phyloP scores from a whole-genome alignment of 2,329 filamentous ascomycete species.

The Botrytis tulipae region DNA sequence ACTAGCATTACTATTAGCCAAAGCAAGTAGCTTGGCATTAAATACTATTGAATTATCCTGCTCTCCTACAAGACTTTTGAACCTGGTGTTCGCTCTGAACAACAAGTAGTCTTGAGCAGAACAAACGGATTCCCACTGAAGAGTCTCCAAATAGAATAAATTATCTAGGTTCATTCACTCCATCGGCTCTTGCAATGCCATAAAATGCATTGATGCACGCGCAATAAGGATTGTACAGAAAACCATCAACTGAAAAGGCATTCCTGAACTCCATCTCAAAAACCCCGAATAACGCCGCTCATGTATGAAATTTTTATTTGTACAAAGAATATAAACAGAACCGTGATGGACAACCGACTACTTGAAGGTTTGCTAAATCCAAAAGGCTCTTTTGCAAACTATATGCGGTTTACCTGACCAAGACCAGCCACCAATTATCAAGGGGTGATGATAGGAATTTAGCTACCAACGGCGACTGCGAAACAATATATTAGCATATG shows the following conservation, averaged over 20 bases:
- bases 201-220: conserved; percentile 12
- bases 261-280: conserved; percentile 14
- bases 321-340: conserved; percentile 25
- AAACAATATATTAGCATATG: conserved; percentile 23
- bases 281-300: conserved; percentile 20
- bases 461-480: conserved; percentile 43
- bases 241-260: conserved; percentile 22
- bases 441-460: not conserved
- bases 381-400: conserved; percentile 32
- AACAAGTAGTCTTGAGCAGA: conserved; percentile 11
- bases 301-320: conserved; percentile 19
- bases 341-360: conserved; percentile 30
- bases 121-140: conserved; percentile 16
- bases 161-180: conserved; percentile 7
- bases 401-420: conserved; percentile 24
- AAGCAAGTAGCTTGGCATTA: conserved; percentile 26
- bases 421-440: not conserved
- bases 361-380: conserved; percentile 31
- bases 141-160: conserved; percentile 8
- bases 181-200: conserved; percentile 5
- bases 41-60: conserved; percentile 27
- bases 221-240: conserved; percentile 25
- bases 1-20: conserved; percentile 34
- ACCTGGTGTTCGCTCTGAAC: not conserved
- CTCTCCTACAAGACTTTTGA: conserved; percentile 12